Base-by-base conservation (phyloP, 805 yeast species). In the Yamadazyma takamatsuzukensis region DNA sequence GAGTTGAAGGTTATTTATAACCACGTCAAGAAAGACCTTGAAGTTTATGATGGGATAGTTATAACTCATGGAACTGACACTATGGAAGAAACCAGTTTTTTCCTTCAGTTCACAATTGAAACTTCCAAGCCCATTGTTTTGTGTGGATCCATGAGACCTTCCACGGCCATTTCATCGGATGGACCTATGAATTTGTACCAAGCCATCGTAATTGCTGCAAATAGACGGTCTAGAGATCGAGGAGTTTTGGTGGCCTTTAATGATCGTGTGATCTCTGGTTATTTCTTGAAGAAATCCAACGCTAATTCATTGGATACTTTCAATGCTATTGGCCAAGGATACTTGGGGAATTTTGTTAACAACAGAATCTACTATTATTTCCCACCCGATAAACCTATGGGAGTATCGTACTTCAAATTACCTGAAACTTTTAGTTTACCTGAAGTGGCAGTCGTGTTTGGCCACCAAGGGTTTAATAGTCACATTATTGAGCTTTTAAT, bases 91-190 rank as follows among this genome's bases (percentile, higher is more conserved):
- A 78, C 85, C 6, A 76, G 83, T 0, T 78, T 78, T 48, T 78
- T 78, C 51, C 55, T 78, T 22, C 81, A 78, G 40, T 56, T 71
- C 33, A 68, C 73, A 7, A 45, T 72, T 18, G 43, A 57, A 28
- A 59, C 68, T 10, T 25, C 42, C 25, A 64, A 77, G 35, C 84
- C 84, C 4, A 72, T 80, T 33, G 85, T 79, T 4, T 59, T 80
- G 51, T 79, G 83, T 30, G 88, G 88, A 2, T 74, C 83, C 5
- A 80, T 80, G 88, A 68, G 86, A 48, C 88, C 88, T 1, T 73
- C 82, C 6, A 76, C 83, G 3, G 75, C 81, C 24, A 71, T 80
- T 25, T 76, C 83, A 2, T 77, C 83, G 1, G 88, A 80, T 50
- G 86, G 86, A 3, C 80, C 83, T 5, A 78, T 80, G 77, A 80